phyloP scores from a whole-genome alignment of 2,329 filamentous ascomycete species.

The Beauveria scarabaeidicola region DNA sequence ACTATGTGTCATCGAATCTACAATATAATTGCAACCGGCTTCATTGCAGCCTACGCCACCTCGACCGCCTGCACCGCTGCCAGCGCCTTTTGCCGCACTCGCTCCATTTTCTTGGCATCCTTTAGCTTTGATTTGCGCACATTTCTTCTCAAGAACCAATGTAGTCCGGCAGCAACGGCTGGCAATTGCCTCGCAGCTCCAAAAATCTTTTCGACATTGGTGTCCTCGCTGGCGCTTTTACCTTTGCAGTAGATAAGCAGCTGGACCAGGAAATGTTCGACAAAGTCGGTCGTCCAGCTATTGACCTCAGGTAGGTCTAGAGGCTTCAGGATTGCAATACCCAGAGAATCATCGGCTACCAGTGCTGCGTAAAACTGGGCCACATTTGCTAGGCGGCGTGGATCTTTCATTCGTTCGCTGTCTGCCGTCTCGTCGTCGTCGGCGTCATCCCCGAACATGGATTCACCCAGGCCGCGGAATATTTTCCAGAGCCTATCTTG shows the following conservation, averaged over 20 bases:
- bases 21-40: neutral
- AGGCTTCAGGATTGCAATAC: slow-evolving; percentile 49
- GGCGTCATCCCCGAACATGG: slow-evolving; percentile 55
- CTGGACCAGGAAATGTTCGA: slow-evolving; percentile 72
- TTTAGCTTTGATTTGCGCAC: slow-evolving; percentile 57
- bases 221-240: slow-evolving; percentile 42
- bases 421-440: slow-evolving; percentile 48
- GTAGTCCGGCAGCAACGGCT: slow-evolving; percentile 63
- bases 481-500: slow-evolving; percentile 81
- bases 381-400: slow-evolving; percentile 42
- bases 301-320: slow-evolving; percentile 75
- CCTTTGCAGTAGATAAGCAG: slow-evolving; percentile 56
- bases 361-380: slow-evolving; percentile 47
- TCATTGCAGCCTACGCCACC: neutral
- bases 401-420: slow-evolving; percentile 37
- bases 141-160: slow-evolving; percentile 71
- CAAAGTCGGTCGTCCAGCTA: slow-evolving; percentile 65
- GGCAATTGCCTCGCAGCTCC: slow-evolving; percentile 53
- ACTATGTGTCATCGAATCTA: neutral
- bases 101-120: slow-evolving; percentile 36
- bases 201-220: slow-evolving; percentile 58
- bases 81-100: slow-evolving; percentile 26
- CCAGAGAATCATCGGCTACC: slow-evolving; percentile 36
- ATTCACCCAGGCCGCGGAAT: slow-evolving; percentile 79
- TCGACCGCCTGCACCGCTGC: slow-evolving; percentile 16